Evolutionary conservation across 345 rosid genomes (phyloP).

Genomic region (Brassica juncea): DNA sequence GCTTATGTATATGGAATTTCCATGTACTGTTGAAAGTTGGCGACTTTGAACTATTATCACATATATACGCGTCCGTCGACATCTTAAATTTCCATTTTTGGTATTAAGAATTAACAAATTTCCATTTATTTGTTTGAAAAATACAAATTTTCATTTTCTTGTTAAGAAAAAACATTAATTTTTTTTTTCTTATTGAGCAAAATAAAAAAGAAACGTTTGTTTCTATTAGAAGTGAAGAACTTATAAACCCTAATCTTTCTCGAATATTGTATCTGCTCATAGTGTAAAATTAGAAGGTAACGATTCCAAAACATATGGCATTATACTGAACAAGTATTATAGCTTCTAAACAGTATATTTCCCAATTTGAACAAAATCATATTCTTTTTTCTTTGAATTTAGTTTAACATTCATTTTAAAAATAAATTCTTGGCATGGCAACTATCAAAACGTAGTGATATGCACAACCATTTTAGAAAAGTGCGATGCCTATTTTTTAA

Average conservation of each 20-base stretch:
- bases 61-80: neutral
- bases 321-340: too few relatives aligned
- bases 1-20: neutral
- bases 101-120: too few relatives aligned
- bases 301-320: neutral
- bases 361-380: too few relatives aligned
- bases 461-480: too few relatives aligned
- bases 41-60: neutral
- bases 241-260: neutral
- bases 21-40: neutral
- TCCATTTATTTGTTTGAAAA: neutral
- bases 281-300: neutral
- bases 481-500: too few relatives aligned
- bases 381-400: too few relatives aligned
- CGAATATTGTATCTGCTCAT: neutral
- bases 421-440: too few relatives aligned
- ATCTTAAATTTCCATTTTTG: neutral
- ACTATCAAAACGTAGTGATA: too few relatives aligned
- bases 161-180: too few relatives aligned
- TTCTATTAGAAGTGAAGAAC: neutral
- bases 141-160: too few relatives aligned
- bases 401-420: too few relatives aligned
- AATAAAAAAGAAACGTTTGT: neutral
- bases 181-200: neutral
- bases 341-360: too few relatives aligned